These are phyloP conservation scores for Ophioceras dolichostomum DNA, from an alignment of 2,329 filamentous ascomycete species.

Conservation along the genomic window DNA sequence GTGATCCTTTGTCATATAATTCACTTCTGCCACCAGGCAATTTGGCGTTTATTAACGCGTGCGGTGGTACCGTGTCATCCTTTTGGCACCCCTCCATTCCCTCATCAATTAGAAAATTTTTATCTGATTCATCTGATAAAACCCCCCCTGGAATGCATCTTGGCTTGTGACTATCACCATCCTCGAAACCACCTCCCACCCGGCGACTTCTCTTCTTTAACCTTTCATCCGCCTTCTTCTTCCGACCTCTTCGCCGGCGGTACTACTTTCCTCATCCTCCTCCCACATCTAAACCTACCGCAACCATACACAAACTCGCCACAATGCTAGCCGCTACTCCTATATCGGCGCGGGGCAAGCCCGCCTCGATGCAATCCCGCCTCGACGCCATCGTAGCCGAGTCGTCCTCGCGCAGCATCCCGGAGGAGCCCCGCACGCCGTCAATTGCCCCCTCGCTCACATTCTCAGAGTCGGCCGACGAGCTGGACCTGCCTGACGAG, in stretches of 20 bases:
- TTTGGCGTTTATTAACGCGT: too few species aligned
- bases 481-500: slow-evolving; percentile 32
- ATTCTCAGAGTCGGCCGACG: slow-evolving; percentile 46
- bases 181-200: not conserved
- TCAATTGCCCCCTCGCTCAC: slow-evolving; percentile 50
- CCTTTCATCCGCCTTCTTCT: not conserved
- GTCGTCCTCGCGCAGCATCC: slow-evolving; percentile 26
- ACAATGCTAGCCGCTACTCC: too few species aligned
- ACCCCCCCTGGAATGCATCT: not conserved
- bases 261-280: slow-evolving; percentile 4
- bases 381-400: slow-evolving; percentile 26
- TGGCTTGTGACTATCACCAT: not conserved
- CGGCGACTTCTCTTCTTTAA: too few species aligned
- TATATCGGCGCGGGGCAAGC: too few species aligned
- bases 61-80: too few species aligned
- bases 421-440: slow-evolving; percentile 29
- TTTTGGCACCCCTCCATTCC: too few species aligned
- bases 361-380: slow-evolving; percentile 22
- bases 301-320: too few species aligned
- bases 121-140: slow-evolving; percentile 2
- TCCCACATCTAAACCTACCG: too few species aligned
- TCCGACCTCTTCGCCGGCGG: slow-evolving; percentile 3
- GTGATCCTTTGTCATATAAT: too few species aligned
- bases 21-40: too few species aligned
- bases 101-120: too few species aligned